Conservation (phyloP, 768 basidiomycete species). For the Collybia nuda region DNA sequence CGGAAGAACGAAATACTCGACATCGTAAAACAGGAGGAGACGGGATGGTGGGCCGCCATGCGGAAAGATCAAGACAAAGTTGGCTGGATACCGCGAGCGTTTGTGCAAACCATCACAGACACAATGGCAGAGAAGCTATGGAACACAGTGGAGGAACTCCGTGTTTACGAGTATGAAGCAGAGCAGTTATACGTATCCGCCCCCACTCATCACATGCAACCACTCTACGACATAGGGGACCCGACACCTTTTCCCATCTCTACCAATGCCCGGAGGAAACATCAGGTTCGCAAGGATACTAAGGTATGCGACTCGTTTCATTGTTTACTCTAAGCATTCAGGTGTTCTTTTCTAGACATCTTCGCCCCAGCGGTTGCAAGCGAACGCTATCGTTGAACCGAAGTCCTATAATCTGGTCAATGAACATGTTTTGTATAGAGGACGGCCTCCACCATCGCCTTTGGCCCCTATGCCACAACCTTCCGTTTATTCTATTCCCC, state of each 20-base stretch:
- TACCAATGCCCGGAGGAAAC: slow-evolving; percentile 1
- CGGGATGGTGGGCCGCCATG: slow-evolving; percentile 85
- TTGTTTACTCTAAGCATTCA: not conserved
- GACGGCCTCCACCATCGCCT: slow-evolving; percentile 9
- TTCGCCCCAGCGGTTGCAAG: not conserved
- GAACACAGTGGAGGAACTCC: slow-evolving; percentile 41
- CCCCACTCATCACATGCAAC: slow-evolving; percentile 28
- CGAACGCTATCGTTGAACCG: not conserved
- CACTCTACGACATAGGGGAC: slow-evolving; percentile 19
- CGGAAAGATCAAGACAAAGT: slow-evolving; percentile 47
- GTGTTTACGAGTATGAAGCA: slow-evolving; percentile 47
- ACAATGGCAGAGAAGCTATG: slow-evolving; percentile 50
- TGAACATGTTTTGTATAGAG: slow-evolving; percentile 3
- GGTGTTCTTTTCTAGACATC: not conserved
- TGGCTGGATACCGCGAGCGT: slow-evolving; percentile 79
- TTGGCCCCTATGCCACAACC: slow-evolving; percentile 12
- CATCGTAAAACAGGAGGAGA: slow-evolving; percentile 65
- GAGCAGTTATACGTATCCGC: slow-evolving; percentile 42
- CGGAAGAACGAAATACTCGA: slow-evolving; percentile 65
- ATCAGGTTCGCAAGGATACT: not conserved
- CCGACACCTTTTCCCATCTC: slow-evolving; percentile 5
- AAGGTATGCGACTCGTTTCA: not conserved
- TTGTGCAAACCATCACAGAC: slow-evolving; percentile 54
- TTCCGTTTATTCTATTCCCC: slow-evolving; percentile 6
- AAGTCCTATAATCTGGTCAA: slow-evolving; percentile 4